A percentile compares a stretch with the other conserved stretches of the same genome.
phyloP scores from a whole-genome alignment of 768 basidiomycete species.

The Tylopilus intermedius region DNA sequence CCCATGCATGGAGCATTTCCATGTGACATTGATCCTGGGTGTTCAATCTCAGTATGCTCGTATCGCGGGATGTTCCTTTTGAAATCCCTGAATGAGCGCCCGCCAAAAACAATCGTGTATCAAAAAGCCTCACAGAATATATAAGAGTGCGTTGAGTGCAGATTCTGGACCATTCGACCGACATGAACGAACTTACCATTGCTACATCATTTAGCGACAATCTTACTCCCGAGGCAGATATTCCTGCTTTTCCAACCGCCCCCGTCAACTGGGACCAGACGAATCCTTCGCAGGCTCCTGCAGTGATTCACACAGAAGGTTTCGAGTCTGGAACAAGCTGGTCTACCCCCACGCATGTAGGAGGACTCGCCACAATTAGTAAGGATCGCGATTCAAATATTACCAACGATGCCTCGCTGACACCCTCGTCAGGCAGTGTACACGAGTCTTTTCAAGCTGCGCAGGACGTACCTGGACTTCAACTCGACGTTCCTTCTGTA shows the following conservation, averaged over 20 bases:
- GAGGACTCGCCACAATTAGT: background rate
- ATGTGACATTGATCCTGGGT: too few relatives aligned
- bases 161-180: background rate
- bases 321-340: background rate
- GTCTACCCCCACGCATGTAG: background rate
- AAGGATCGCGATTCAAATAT: background rate
- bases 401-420: background rate
- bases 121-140: background rate
- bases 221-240: background rate
- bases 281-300: background rate
- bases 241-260: background rate
- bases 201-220: background rate
- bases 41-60: too few relatives aligned
- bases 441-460: background rate
- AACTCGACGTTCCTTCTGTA: too few relatives aligned
- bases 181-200: background rate
- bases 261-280: background rate
- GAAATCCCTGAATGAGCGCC: background rate
- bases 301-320: background rate
- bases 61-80: background rate
- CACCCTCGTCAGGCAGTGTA: background rate
- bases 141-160: background rate
- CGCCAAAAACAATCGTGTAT: background rate
- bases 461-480: background rate
- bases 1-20: too few relatives aligned